Evolutionary conservation across 371 early-diverging fungal species (phyloP), one percentile per base, ranked within the genome.

Genomic region (Rhizopus stolonifer): DNA sequence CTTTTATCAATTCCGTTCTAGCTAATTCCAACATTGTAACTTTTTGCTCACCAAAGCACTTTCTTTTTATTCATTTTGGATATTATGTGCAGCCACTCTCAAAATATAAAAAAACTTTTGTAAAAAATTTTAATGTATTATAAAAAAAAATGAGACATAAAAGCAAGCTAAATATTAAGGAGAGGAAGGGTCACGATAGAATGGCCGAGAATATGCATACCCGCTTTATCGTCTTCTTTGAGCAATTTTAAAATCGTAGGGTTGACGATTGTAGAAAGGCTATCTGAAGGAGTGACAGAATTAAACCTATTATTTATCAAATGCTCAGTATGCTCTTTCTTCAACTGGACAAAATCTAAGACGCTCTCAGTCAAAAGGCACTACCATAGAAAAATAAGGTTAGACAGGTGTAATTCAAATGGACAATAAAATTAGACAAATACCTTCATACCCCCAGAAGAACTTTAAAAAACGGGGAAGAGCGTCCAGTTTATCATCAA

Each of bases 381-480:
- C 50, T 56, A 48, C 33, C 55, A 42, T 55, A 42, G 48, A 55
- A 4, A 36, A 55, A 54, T 47, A 54, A 54, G 36, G 47, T 54
- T 55, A 32, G 42, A 9, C 48, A 55, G 31, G 33, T 42, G 33
- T 48, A 55, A 32, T 42, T 55, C 49, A 55, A 48, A 55, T 55
- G 43, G 43, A 32, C 33, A 40, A 43, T 40, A 42, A 55, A 55
- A 38, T 14, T 42, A 23, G 43, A 55, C 33, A 48, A 55, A 55
- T 50, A 57, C 57, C 57, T 50, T 58, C 43, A 58, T 52, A 34
- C 42, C 26, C 52, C 58, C n/a, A 58, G 26, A 58, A 51, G 51
- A 36, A 36, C 14, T 36, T 10, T 10, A 36, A 15, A 36, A 36
- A 36, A 15, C 15, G 9, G 11, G 4, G 36, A 4, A 36, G 5